phyloP scores from a whole-genome alignment of 2,329 filamentous ascomycete genomes.

The Cytospora chrysosperma region DNA sequence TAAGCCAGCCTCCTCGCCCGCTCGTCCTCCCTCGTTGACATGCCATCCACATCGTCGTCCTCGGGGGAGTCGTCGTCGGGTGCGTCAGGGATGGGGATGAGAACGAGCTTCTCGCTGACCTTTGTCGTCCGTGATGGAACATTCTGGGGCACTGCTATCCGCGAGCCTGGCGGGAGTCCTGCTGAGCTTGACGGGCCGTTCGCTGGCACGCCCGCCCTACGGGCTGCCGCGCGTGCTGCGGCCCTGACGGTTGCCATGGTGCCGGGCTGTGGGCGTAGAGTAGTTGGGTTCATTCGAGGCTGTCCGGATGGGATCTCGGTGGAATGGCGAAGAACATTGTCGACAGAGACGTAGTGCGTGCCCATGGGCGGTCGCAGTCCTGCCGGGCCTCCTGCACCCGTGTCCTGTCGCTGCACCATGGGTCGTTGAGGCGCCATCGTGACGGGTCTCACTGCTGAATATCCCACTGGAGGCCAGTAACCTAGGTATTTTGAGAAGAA shows the following conservation, averaged over 20 bases:
- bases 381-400: background rate
- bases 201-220: conserved; percentile 28
- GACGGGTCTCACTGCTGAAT: background rate
- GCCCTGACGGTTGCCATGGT: conserved; percentile 21
- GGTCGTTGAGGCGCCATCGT: conserved; percentile 26
- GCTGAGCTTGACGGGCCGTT: conserved; percentile 6
- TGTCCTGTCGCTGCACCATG: conserved; percentile 29
- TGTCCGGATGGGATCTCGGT: conserved; percentile 95
- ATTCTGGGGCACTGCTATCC: conserved; percentile 47
- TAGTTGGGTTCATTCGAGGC: conserved; percentile 56
- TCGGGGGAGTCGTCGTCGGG: conserved; percentile 54
- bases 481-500: background rate
- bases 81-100: conserved; percentile 79
- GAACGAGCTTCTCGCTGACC: conserved; percentile 93
- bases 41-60: conserved; percentile 42
- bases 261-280: conserved; percentile 18
- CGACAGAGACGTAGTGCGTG: conserved; percentile 82
- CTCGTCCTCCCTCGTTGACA: conserved; percentile 53
- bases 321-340: conserved; percentile 91
- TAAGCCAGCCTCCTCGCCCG: conserved; percentile 43
- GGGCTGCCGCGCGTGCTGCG: conserved; percentile 18
- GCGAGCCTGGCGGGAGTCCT: conserved; percentile 39
- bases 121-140: conserved; percentile 88
- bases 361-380: background rate
- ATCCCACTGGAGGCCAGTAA: background rate